These are phyloP conservation scores for Flaveria trinervia DNA, from an alignment of 129 eudicot genomes.

Conservation along the genomic window DNA sequence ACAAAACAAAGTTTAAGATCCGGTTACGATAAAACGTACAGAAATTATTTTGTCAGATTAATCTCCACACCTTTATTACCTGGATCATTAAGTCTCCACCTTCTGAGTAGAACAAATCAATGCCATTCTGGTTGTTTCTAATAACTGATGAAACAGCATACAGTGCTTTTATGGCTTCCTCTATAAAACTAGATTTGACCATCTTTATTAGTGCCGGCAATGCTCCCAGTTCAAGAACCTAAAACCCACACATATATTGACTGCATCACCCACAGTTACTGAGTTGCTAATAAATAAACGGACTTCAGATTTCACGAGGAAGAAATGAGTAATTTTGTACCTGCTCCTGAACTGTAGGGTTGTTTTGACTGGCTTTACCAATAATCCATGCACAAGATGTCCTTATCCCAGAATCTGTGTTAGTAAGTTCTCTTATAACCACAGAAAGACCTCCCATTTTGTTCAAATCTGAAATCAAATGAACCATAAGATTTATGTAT, in stretches of 20 bases:
- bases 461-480: conserved; percentile 55
- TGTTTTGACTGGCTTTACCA: conserved; percentile 92
- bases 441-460: conserved; percentile 77
- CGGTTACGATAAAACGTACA: neutral
- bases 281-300: conserved; percentile 3
- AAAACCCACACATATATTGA: conserved; percentile 26
- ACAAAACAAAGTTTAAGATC: conserved; percentile 34
- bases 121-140: conserved; percentile 70
- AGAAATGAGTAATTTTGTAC: conserved; percentile 32
- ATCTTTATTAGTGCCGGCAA: conserved; percentile 61
- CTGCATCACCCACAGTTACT: conserved; percentile 4
- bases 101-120: conserved; percentile 55
- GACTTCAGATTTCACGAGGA: neutral
- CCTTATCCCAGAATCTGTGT: conserved; percentile 57
- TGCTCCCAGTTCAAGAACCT: conserved; percentile 73
- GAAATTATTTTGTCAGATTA: neutral
- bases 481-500: neutral
- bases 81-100: conserved; percentile 78
- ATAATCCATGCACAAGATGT: conserved; percentile 73
- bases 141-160: conserved; percentile 84
- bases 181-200: conserved; percentile 56
- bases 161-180: conserved; percentile 82
- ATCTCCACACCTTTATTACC: conserved; percentile 50
- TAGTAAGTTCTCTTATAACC: conserved; percentile 55
- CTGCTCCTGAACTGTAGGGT: conserved; percentile 86